Evolutionary conservation across 306 rosid species (phyloP).

Genomic region (Corylus avellana): DNA sequence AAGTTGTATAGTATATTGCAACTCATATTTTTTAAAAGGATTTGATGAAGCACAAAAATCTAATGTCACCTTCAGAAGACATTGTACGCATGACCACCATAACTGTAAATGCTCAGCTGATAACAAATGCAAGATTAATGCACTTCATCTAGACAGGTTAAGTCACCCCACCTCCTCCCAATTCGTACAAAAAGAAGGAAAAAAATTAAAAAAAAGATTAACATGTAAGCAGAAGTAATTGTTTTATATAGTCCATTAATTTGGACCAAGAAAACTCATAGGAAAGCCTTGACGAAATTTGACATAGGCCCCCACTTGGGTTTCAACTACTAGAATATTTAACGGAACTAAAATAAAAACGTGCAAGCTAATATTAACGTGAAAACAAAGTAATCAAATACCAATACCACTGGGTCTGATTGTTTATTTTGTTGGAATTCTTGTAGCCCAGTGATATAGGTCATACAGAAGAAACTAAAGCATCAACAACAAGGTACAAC

Average conservation of each 20-base stretch:
- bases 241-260: neutral
- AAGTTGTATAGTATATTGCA: neutral
- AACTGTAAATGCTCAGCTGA: neutral
- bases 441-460: neutral
- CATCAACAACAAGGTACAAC: constrained; percentile 8
- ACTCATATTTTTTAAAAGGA: neutral
- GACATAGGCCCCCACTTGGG: neutral
- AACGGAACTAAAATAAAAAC: neutral
- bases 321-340: neutral
- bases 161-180: neutral
- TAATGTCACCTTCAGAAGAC: neutral
- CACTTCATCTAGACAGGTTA: neutral
- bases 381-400: neutral
- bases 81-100: neutral
- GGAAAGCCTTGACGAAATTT: neutral
- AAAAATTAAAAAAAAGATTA: neutral
- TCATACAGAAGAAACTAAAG: neutral
- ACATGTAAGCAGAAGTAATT: too few relatives aligned
- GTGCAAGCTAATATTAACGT: neutral
- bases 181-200: neutral
- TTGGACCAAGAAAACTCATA: neutral
- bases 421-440: neutral
- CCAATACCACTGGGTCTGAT: neutral
- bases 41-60: neutral
- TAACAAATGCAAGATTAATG: neutral